phyloP scores from a whole-genome alignment of 2,329 filamentous ascomycete species.

The Cladorrhinum sp. region DNA sequence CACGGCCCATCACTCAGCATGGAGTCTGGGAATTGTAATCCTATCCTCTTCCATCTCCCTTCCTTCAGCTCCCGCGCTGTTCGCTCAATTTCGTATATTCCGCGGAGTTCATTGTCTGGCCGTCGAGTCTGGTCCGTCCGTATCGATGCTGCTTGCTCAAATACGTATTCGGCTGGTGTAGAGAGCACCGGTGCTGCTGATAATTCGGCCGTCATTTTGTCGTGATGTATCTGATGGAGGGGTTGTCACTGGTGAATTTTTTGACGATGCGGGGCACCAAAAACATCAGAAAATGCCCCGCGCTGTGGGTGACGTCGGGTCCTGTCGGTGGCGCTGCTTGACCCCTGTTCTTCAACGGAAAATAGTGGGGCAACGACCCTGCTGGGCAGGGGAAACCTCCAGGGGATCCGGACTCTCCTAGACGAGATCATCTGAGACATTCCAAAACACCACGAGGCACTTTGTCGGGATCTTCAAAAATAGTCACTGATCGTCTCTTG shows the following conservation, averaged over 20 bases:
- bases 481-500: neutral
- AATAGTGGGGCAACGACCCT: neutral
- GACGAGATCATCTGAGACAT: neutral
- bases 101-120: conserved; percentile 65
- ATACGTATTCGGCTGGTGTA: conserved; percentile 58
- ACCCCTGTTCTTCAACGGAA: neutral
- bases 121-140: conserved; percentile 33
- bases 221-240: neutral
- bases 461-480: neutral
- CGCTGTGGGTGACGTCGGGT: conserved; percentile 19
- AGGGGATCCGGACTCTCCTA: neutral
- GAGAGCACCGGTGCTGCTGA: conserved; percentile 58
- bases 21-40: conserved; percentile 91
- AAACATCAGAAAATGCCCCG: conserved; percentile 13
- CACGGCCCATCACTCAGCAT: conserved; percentile 85
- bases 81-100: conserved; percentile 80
- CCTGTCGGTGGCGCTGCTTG: neutral
- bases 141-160: conserved; percentile 44
- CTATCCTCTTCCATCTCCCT: conserved; percentile 71
- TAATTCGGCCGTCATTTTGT: conserved; percentile 46
- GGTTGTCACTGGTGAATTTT: neutral
- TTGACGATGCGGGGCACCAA: conserved; percentile 17
- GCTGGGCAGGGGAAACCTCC: neutral
- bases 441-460: neutral
- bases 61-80: conserved; percentile 73